These are phyloP conservation scores for Chenopodium quinoa DNA, from an alignment of 148 eudicot genomes.

Conservation along the genomic window DNA sequence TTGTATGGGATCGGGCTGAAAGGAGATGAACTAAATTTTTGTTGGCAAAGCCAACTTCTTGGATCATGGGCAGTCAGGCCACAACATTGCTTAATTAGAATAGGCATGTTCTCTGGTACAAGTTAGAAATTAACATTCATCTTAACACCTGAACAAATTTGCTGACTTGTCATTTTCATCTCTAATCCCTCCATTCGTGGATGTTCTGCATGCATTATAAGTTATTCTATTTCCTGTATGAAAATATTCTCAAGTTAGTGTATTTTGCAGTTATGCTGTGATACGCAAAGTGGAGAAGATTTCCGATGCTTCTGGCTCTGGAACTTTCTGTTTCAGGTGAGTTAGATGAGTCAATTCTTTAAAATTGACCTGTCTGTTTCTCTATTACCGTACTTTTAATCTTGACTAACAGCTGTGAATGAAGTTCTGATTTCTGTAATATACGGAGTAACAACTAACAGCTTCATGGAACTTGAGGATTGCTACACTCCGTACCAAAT, in stretches of 20 bases:
- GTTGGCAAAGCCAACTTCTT: background rate
- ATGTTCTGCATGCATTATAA: background rate
- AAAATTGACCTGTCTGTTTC: background rate
- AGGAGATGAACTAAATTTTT: background rate
- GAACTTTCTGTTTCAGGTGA: conserved; percentile 52
- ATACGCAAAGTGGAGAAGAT: conserved; percentile 66
- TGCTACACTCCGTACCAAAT: background rate
- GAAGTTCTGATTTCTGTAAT: background rate
- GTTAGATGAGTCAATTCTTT: background rate
- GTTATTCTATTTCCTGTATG: background rate
- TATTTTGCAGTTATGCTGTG: conserved; percentile 61
- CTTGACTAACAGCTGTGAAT: background rate
- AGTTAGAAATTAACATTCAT: background rate
- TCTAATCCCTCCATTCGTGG: background rate
- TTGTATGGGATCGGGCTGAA: background rate
- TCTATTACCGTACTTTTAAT: background rate
- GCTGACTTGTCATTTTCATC: background rate
- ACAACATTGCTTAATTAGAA: background rate
- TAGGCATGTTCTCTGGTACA: background rate
- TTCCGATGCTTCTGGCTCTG: conserved; percentile 43
- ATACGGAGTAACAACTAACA: background rate
- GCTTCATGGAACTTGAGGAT: background rate
- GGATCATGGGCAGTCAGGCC: background rate
- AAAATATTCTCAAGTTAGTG: background rate
- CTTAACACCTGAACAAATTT: background rate